Evolutionary conservation across 352 stramenopile species (phyloP), one percentile per base, ranked within the genome.

Genomic region (Pythium sukuiense): DNA sequence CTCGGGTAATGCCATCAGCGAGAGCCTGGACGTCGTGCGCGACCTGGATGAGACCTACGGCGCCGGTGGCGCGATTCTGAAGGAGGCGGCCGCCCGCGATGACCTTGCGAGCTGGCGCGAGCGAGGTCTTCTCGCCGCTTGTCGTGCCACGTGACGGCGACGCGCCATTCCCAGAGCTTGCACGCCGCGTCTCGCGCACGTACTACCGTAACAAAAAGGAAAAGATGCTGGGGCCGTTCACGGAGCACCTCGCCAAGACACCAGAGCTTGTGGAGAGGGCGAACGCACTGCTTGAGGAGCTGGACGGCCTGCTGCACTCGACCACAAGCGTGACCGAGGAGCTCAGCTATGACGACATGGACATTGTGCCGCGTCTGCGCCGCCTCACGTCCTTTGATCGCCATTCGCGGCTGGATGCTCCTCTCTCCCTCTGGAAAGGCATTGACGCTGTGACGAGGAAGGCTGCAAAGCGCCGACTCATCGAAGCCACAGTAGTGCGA

Each of bases 131-230:
- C 24, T 63, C 62, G 30, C 48, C 48, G 58, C 76, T 86, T 20
- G 80, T 73, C 49, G 65, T 81, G 57, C 76, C 78, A 16, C 78
- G 78, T 55, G 77, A 81, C 70, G 67, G 79, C 55, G 76, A 74
- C 5, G 73, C 76, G 3, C 68, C 68, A 27, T 69, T 86, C 59
- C 69, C 77, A 27, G 77, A 86, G 71, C 83, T 83, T 61, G 73
- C 71, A 14, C 58, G 72, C 30, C 64, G 59, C 56, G 76, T 72
- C 61, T 83, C 76, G 43, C 76, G 77, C 41, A 69, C 80, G 52
- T 86, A 84, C 73, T 86, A 82, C 64, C 79, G 79, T 54, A 69
- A 68, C 53, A 86, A 86, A 71, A 86, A 86, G 67, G 77, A 86
- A 64, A 74, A 80, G 65, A 74, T 63, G 59, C 71, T 82, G 46